phyloP scores from a whole-genome alignment of 208 protist genomes.

The Leishmania gerbilli region DNA sequence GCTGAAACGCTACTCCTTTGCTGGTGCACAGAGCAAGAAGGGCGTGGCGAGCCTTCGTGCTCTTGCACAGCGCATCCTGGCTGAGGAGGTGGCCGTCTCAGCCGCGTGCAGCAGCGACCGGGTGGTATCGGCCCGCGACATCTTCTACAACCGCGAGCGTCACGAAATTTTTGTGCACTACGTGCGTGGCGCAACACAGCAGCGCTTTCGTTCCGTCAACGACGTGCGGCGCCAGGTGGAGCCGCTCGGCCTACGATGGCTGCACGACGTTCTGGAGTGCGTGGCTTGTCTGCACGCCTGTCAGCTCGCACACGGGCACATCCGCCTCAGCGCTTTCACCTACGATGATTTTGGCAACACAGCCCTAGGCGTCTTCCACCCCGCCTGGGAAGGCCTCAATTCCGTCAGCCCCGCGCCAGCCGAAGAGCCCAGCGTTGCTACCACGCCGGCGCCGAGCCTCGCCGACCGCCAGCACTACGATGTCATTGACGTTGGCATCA shows the following conservation, averaged over 20 bases:
- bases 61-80: slow-evolving; percentile 37
- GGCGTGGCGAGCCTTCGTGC: background rate
- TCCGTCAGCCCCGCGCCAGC: background rate
- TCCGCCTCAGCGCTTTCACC: slow-evolving; percentile 68
- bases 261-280: slow-evolving; percentile 66
- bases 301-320: slow-evolving; percentile 52
- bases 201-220: slow-evolving; percentile 63
- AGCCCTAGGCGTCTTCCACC: slow-evolving; percentile 57
- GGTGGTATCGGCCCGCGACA: slow-evolving; percentile 50
- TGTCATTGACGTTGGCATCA: slow-evolving; percentile 38
- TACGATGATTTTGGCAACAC: slow-evolving; percentile 83
- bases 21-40: background rate
- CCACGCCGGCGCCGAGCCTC: slow-evolving; percentile 11
- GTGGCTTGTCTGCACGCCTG: slow-evolving; percentile 67
- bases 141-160: slow-evolving; percentile 58
- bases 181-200: slow-evolving; percentile 63
- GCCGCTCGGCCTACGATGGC: slow-evolving; percentile 58
- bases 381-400: slow-evolving; percentile 19
- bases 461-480: slow-evolving; percentile 29
- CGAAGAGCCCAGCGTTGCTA: background rate
- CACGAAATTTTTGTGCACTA: slow-evolving; percentile 65
- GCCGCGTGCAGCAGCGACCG: slow-evolving; percentile 40
- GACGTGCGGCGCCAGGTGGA: slow-evolving; percentile 55
- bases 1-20: slow-evolving; percentile 69
- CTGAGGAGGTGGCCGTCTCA: slow-evolving; percentile 43